phyloP scores from a whole-genome alignment of 2,329 filamentous ascomycete genomes.

The Pseudopyricularia cyperi region DNA sequence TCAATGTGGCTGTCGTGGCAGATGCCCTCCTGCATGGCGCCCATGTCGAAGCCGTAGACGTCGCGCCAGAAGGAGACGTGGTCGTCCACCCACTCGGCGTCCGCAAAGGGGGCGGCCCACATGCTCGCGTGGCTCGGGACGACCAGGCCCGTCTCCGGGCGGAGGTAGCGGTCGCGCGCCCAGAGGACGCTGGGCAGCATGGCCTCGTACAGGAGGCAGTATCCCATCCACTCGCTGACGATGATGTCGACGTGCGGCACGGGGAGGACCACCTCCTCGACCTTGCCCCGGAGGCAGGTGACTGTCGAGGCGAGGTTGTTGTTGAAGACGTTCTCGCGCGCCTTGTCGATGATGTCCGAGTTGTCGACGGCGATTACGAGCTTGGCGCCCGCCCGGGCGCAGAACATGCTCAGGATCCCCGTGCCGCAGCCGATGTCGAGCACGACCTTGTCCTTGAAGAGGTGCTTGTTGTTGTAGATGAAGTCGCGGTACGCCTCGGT shows the following conservation, averaged over 20 bases:
- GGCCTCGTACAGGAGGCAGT: conserved; percentile 82
- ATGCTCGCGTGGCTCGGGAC: conserved; percentile 78
- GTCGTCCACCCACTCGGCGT: conserved; percentile 64
- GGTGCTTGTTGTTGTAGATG: conserved; percentile 78
- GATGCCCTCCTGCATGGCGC: conserved; percentile 72
- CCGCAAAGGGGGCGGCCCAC: conserved; percentile 67
- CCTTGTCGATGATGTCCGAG: conserved; percentile 78
- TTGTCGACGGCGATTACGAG: conserved; percentile 87
- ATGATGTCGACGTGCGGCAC: conserved; percentile 83
- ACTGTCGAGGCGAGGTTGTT: conserved; percentile 66
- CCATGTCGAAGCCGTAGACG: conserved; percentile 93
- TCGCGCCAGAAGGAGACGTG: conserved; percentile 78
- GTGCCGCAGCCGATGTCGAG: conserved; percentile 84
- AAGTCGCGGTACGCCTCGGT: conserved; percentile 92
- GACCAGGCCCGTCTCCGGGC: conserved; percentile 59
- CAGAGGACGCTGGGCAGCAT: conserved; percentile 91
- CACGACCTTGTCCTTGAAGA: conserved; percentile 77
- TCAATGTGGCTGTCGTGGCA: conserved; percentile 73
- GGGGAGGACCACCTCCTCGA: conserved; percentile 73
- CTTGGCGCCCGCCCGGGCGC: conserved; percentile 75
- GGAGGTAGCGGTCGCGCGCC: conserved; percentile 77
- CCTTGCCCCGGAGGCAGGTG: conserved; percentile 69
- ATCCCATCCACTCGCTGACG: conserved; percentile 97
- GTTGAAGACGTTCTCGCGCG: conserved; percentile 69
- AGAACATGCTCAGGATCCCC: conserved; percentile 84